Percentiles rank a stretch among this genome's conserved stretches.
phyloP scores from a whole-genome alignment of 2,329 filamentous ascomycete genomes.

The Pseudohalonectria lignicola region DNA sequence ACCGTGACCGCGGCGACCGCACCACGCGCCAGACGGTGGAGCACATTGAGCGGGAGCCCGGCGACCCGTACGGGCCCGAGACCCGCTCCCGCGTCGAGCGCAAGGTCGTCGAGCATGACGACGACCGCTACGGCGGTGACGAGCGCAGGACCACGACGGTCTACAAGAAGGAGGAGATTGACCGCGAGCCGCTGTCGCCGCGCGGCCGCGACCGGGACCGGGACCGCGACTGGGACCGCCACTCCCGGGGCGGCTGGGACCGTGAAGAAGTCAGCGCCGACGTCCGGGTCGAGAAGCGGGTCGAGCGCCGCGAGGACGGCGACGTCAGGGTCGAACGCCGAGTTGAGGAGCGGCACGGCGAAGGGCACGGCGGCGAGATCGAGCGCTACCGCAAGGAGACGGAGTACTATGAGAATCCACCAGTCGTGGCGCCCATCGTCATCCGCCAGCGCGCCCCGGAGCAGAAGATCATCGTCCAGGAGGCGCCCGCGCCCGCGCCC shows the following conservation, averaged over 20 bases:
- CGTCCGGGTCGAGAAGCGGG: conserved; percentile 28
- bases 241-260: conserved; percentile 18
- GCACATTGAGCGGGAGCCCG: conserved; percentile 13
- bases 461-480: conserved; percentile 50
- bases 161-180: conserved; percentile 32
- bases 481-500: conserved; percentile 40
- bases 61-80: conserved; percentile 6
- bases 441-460: conserved; percentile 45
- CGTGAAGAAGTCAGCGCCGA: conserved; percentile 29
- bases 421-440: conserved; percentile 35
- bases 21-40: conserved; percentile 12
- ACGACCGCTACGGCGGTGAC: conserved; percentile 22
- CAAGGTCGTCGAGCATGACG: conserved; percentile 19
- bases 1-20: conserved; percentile 11
- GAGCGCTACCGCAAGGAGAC: conserved; percentile 52
- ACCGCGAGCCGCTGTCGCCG: conserved; percentile 18
- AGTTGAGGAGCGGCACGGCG: conserved; percentile 36
- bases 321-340: conserved; percentile 45
- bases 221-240: conserved; percentile 20
- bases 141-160: conserved; percentile 22
- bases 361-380: conserved; percentile 33
- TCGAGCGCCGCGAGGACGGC: conserved; percentile 31
- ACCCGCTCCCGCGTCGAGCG: conserved; percentile 13
- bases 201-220: conserved; percentile 16
- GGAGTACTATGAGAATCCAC: conserved; percentile 46